These are phyloP conservation scores for Saccharomycopsis sp. DNA, from an alignment of 805 yeast genomes.

Conservation along the genomic window DNA sequence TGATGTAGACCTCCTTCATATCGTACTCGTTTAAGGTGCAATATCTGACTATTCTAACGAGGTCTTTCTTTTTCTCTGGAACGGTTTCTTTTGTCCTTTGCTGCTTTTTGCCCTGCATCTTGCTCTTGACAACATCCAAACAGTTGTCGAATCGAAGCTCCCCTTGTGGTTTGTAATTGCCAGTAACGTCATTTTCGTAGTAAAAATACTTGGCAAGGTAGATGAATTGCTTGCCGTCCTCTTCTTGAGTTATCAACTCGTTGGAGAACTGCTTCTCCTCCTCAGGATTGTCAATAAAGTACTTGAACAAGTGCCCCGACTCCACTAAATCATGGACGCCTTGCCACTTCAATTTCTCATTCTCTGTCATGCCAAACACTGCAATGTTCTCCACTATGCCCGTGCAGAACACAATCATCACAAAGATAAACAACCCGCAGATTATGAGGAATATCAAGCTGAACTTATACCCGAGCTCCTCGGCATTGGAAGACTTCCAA, in stretches of 20 bases:
- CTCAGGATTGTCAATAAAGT: background rate
- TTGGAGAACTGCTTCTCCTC: constrained; percentile 3
- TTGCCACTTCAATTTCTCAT: constrained; percentile 40
- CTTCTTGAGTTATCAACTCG: constrained; percentile 5
- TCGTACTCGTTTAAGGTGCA: constrained; percentile 15
- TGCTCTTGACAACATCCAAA: constrained; percentile 6
- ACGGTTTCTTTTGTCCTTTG: background rate
- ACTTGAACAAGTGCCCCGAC: constrained; percentile 10
- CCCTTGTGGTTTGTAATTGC: background rate
- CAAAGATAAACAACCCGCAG: constrained; percentile 5
- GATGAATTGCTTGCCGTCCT: constrained; percentile 2
- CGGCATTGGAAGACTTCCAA: background rate
- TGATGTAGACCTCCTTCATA: constrained; percentile 14
- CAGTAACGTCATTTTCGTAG: background rate
- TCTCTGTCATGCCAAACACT: constrained; percentile 70
- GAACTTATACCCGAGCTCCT: constrained; percentile 8
- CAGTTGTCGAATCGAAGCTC: constrained; percentile 5
- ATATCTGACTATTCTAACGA: constrained; percentile 8
- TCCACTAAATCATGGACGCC: constrained; percentile 9
- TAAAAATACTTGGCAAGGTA: constrained; percentile 14
- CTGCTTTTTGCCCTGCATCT: background rate
- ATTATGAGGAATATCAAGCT: constrained; percentile 11
- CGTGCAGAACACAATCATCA: constrained; percentile 5
- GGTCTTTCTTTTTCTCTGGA: constrained; percentile 4
- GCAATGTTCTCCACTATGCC: constrained; percentile 38